Evolutionary conservation across 2,329 filamentous ascomycete genomes (phyloP).

Genomic region (Xylaria arbuscula): DNA sequence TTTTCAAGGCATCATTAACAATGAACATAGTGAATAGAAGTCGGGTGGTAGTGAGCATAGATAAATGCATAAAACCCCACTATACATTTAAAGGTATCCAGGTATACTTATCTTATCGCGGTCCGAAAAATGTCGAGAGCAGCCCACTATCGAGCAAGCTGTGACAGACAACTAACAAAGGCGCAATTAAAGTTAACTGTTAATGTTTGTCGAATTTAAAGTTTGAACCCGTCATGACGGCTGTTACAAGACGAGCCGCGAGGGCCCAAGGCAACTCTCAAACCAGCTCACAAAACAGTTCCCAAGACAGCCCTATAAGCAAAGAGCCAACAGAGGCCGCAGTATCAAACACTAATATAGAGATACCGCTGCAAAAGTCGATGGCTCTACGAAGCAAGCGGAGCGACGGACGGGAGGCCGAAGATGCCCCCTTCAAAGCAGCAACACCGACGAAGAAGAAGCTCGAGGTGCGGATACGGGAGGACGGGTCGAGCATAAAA

Average conservation of each 20-base stretch:
- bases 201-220: slow-evolving; percentile 2
- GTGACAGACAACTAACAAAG: background rate
- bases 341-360: slow-evolving; percentile 3
- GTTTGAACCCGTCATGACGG: slow-evolving; percentile 39
- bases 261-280: slow-evolving; percentile 29
- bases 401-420: slow-evolving; percentile 20
- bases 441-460: slow-evolving; percentile 40
- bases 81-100: slow-evolving; percentile 4
- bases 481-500: slow-evolving; percentile 36
- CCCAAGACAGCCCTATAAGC: slow-evolving; percentile 13
- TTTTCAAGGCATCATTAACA: too few relatives aligned
- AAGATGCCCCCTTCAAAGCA: slow-evolving; percentile 5
- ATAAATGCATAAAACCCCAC: background rate
- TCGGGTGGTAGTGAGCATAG: too few relatives aligned
- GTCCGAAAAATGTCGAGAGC: slow-evolving; percentile 30
- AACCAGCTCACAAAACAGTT: too few relatives aligned
- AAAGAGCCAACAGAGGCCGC: slow-evolving; percentile 6
- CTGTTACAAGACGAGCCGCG: slow-evolving; percentile 45
- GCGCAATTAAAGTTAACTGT: background rate
- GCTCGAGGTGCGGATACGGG: slow-evolving; percentile 43
- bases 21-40: too few relatives aligned
- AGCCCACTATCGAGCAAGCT: slow-evolving; percentile 21
- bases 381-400: slow-evolving; percentile 39
- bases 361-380: slow-evolving; percentile 33
- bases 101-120: slow-evolving; percentile 34